phyloP scores from a whole-genome alignment of 2,329 filamentous ascomycete species.

The Colletotrichum neosansevieriae region DNA sequence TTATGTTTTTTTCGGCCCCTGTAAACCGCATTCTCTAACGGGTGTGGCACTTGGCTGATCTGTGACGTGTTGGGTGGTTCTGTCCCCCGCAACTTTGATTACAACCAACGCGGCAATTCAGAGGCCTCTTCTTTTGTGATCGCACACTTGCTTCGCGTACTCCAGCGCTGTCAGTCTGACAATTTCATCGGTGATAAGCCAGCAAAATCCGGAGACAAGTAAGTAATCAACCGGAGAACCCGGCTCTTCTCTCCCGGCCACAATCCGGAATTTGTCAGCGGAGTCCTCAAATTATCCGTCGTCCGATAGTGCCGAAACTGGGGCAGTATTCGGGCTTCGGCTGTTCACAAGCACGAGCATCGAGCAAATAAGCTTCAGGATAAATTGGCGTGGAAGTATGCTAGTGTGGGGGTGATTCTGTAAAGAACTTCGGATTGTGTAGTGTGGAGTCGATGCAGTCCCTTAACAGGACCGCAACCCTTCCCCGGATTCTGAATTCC shows the following conservation, averaged over 20 bases:
- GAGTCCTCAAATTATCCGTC: not conserved
- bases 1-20: slow-evolving; percentile 6
- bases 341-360: not conserved
- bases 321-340: not conserved
- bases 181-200: not conserved
- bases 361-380: not conserved
- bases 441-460: too few species aligned
- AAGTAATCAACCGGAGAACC: not conserved
- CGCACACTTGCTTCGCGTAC: not conserved
- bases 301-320: slow-evolving; percentile 2
- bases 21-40: slow-evolving; percentile 5
- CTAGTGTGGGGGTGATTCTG: not conserved
- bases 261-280: slow-evolving; percentile 8
- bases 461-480: too few species aligned
- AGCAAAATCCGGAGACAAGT: not conserved
- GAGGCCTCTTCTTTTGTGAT: not conserved
- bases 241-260: slow-evolving; percentile 9
- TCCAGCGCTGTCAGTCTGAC: not conserved
- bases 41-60: slow-evolving; percentile 18
- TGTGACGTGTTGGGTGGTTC: slow-evolving; percentile 29
- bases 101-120: not conserved
- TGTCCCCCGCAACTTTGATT: slow-evolving; percentile 31
- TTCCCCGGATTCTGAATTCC: too few species aligned
- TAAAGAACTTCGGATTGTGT: not conserved
- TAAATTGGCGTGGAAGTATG: not conserved